Evolutionary conservation across 768 basidiomycete species (phyloP).

Genomic region (Cystoderma amianthinum): DNA sequence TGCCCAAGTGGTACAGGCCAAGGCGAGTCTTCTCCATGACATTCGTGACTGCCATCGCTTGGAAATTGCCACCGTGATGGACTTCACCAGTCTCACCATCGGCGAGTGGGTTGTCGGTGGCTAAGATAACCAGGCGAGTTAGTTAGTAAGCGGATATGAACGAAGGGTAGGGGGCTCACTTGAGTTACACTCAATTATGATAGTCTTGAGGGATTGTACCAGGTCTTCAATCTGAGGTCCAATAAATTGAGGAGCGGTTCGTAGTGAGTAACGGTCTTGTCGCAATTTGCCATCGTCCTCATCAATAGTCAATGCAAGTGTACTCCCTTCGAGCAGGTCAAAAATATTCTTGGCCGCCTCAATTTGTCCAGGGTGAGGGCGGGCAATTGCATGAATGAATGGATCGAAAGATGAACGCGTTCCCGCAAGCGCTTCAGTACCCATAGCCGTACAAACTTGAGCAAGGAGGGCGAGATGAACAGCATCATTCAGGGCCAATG

Average conservation of each 20-base stretch:
- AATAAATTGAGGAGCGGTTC: conserved; percentile 70
- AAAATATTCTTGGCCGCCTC: conserved; percentile 62
- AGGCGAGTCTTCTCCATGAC: conserved; percentile 88
- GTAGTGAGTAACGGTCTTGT: conserved; percentile 68
- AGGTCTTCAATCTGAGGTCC: conserved; percentile 79
- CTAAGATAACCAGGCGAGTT: conserved; percentile 25
- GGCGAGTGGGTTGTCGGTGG: conserved; percentile 79
- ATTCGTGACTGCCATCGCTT: conserved; percentile 69
- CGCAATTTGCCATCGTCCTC: conserved; percentile 64
- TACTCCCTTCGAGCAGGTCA: conserved; percentile 54
- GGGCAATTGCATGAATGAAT: conserved; percentile 68
- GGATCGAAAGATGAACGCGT: conserved; percentile 54
- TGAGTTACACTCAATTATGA: conserved; percentile 73
- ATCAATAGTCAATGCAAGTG: conserved; percentile 53
- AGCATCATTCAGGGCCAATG: conserved; percentile 69
- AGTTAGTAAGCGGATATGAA: not conserved
- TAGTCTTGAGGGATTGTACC: conserved; percentile 44
- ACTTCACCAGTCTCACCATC: conserved; percentile 60
- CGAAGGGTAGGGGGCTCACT: conserved; percentile 36
- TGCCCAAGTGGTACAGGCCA: conserved; percentile 61
- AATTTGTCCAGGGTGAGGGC: conserved; percentile 79
- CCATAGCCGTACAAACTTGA: conserved; percentile 74
- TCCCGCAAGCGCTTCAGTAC: conserved; percentile 70
- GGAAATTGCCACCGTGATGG: conserved; percentile 85
- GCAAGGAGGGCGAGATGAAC: conserved; percentile 53